Evolutionary conservation across 441 rosid genomes (phyloP), one percentile per base, ranked within the genome.

Genomic region (Pelargonium myrrhifolium): DNA sequence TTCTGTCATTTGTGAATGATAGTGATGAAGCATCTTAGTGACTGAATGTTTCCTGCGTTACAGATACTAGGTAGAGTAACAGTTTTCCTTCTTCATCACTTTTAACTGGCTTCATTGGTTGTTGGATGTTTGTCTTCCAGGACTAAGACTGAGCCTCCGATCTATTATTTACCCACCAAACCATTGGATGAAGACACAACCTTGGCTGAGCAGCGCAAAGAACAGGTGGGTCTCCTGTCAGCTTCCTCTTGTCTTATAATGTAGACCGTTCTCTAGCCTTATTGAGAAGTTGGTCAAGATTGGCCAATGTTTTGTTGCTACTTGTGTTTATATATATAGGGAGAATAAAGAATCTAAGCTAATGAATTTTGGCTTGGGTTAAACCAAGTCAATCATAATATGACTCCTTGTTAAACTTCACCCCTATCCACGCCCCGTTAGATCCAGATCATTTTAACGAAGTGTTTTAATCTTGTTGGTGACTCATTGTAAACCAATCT

Each of bases 141-240:
- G 94, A 93, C 98, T 58, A 87, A 89, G 75, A 82, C 97, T 61
- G 89, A 87, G 81, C 98, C 98, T 66, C 78, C 72, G 2, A 83
- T 93, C 71, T 93, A 88, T 75, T 93, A 86, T 85, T 74, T 87
- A 72, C 86, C 83, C 26, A 74, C 71, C 59, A 85, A 85, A 68
- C 93, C 94, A 22, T 70, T 93, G 81, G 85, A 87, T 56, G 88
- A 83, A 71, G 88, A 86, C 73, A 69, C 82, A 67, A 68, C 71
- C 58, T 51, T 77, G 68, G 56, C 73, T n/a, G 89, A 89, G 78
- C 84, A 82, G 84, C 81, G 26, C 12, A 86, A 67, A 77, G 96
- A 90, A 79, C 85, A 80, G 89, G 93, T 86, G 64, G 65, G 66
- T 71, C 69, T 55, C 67, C 70, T 71, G 6, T 65, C 49, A 6